phyloP scores from a whole-genome alignment of 2,329 filamentous ascomycete species.

The Teratosphaeriaceae sp. region DNA sequence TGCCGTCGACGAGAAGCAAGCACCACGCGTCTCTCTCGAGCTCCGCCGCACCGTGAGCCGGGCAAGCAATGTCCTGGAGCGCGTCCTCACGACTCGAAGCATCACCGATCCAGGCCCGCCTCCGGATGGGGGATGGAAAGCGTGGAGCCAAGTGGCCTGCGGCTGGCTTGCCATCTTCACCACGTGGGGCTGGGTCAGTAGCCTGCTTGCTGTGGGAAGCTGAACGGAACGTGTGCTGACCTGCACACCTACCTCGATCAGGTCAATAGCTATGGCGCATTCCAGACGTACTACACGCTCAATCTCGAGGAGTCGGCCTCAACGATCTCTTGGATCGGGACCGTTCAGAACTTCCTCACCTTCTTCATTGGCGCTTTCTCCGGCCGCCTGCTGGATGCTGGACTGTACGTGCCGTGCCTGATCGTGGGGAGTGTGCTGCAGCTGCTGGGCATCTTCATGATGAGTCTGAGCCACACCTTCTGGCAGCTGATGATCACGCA shows the following conservation, averaged over 20 bases:
- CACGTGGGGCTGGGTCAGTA: slow-evolving; percentile 29
- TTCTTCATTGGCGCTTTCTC: slow-evolving; percentile 40
- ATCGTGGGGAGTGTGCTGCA: slow-evolving; percentile 32
- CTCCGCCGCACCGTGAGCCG: slow-evolving; percentile 16
- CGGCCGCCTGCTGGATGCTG: slow-evolving; percentile 37
- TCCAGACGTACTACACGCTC: slow-evolving; percentile 41
- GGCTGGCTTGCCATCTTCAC: slow-evolving; percentile 29
- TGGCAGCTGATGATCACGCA: slow-evolving; percentile 46
- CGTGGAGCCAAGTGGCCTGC: slow-evolving; percentile 31
- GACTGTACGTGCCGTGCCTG: slow-evolving; percentile 34
- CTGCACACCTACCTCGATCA: too few species aligned
- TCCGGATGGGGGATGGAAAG: slow-evolving; percentile 37
- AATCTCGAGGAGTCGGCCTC: slow-evolving; percentile 31
- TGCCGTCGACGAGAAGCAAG: too few species aligned
- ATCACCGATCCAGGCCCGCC: slow-evolving; percentile 31
- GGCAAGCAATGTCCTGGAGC: slow-evolving; percentile 24
- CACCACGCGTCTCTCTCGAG: slow-evolving; percentile 16
- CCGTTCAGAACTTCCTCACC: slow-evolving; percentile 42
- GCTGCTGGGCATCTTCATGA: slow-evolving; percentile 39
- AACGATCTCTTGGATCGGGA: slow-evolving; percentile 48
- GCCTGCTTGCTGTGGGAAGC: too few species aligned
- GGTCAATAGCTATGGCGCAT: slow-evolving; percentile 35
- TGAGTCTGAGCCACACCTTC: slow-evolving; percentile 35
- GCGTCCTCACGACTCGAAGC: slow-evolving; percentile 31
- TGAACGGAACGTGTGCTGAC: too few species aligned